Percentiles rank a stretch among this genome's conserved stretches.
Evolutionary conservation across 805 yeast genomes (phyloP).

Genomic region (Yarrowia sp.): DNA sequence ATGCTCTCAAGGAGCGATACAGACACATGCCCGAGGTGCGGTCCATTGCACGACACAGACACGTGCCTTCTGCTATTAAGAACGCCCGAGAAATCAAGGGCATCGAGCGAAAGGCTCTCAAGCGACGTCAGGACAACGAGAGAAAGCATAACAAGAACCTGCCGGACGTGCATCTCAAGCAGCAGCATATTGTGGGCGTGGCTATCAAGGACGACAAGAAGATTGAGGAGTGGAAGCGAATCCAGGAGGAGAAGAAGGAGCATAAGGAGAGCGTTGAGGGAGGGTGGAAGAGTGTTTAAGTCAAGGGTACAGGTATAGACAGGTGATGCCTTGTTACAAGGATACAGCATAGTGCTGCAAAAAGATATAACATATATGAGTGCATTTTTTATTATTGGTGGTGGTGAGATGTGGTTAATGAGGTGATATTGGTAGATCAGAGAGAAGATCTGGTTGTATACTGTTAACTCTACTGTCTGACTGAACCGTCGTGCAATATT

Average conservation of each 20-base stretch:
- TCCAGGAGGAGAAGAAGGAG: slow-evolving; percentile 15
- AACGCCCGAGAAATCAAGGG: slow-evolving; percentile 84
- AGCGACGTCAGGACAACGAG: slow-evolving; percentile 78
- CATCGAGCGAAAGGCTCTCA: slow-evolving; percentile 65
- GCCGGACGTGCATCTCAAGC: slow-evolving; percentile 60
- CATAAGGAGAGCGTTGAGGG: slow-evolving; percentile 5
- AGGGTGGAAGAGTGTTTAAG: neutral
- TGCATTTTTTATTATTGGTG: neutral
- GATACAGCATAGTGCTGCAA: too few relatives aligned
- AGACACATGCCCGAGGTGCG: slow-evolving; percentile 95
- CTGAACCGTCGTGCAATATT: too few relatives aligned
- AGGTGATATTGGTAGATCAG: too few relatives aligned
- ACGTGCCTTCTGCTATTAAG: slow-evolving; percentile 81
- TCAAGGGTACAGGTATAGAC: too few relatives aligned
- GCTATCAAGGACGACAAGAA: slow-evolving; percentile 43
- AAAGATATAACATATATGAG: neutral
- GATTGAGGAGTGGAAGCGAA: slow-evolving; percentile 21
- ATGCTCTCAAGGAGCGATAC: slow-evolving; percentile 85
- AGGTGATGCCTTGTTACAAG: too few relatives aligned
- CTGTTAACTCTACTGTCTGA: too few relatives aligned
- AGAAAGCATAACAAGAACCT: slow-evolving; percentile 65
- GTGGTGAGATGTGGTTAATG: too few relatives aligned
- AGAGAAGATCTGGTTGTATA: too few relatives aligned
- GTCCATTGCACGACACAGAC: slow-evolving; percentile 88
- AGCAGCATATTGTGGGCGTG: slow-evolving; percentile 80